phyloP scores from a whole-genome alignment of 306 rosid species.

The Vigna angularis region DNA sequence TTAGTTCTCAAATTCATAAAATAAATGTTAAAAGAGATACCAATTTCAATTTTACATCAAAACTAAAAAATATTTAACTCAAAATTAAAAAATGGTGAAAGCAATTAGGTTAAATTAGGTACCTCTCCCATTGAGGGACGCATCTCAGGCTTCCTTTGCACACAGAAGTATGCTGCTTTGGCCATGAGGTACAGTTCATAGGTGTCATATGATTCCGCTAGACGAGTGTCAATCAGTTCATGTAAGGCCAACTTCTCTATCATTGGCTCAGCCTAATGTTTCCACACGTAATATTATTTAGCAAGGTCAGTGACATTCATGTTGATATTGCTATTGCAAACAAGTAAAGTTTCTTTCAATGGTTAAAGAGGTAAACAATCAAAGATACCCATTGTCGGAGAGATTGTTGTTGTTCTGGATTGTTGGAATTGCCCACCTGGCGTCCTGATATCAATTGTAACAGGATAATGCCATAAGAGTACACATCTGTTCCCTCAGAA shows the following conservation, averaged over 20 bases:
- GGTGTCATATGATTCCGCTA: constrained; percentile 66
- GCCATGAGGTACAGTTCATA: constrained; percentile 74
- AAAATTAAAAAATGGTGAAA: background rate
- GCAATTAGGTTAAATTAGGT: background rate
- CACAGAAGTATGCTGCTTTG: constrained; percentile 70
- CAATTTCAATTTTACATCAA: no score
- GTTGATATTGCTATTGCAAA: background rate
- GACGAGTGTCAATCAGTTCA: constrained; percentile 74
- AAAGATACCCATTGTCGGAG: constrained; percentile 77
- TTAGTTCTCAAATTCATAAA: no score
- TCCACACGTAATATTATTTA: constrained; percentile 4
- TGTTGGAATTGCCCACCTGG: constrained; percentile 47
- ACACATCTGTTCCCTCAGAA: constrained; percentile 75
- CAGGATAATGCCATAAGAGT: constrained; percentile 70
- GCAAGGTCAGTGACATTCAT: background rate
- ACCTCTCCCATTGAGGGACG: constrained; percentile 89
- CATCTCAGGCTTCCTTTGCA: constrained; percentile 65
- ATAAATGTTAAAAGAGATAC: no score
- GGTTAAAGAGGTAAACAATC: background rate
- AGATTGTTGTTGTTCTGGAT: constrained; percentile 56
- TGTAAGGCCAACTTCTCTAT: constrained; percentile 68
- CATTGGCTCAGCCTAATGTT: constrained; percentile 68
- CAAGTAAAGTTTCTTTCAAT: background rate
- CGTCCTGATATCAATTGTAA: constrained; percentile 80
- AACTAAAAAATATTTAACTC: no score